Evolutionary conservation across 345 rosid genomes (phyloP).

Genomic region (Laguncularia racemosa): DNA sequence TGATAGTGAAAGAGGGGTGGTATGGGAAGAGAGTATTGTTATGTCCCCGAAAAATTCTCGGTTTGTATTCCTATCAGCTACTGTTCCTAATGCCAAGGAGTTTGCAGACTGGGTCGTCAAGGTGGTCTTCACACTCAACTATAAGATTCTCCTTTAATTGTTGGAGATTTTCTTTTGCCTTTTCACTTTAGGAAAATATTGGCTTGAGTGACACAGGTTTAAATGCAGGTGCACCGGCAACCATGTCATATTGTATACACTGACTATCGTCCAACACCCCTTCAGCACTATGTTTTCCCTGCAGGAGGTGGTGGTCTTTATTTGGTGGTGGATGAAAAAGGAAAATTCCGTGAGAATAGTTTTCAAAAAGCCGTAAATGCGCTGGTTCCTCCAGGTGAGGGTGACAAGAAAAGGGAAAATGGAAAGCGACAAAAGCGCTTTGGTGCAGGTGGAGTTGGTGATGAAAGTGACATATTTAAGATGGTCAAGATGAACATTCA

Average conservation of each 20-base stretch:
- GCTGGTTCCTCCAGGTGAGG: slow-evolving; percentile 61
- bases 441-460: slow-evolving; percentile 67
- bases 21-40: slow-evolving; percentile 99
- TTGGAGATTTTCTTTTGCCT: neutral
- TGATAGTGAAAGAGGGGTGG: slow-evolving; percentile 96
- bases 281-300: slow-evolving; percentile 93
- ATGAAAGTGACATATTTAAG: slow-evolving; percentile 95
- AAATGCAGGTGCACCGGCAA: slow-evolving; percentile 78
- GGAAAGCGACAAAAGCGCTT: slow-evolving; percentile 73
- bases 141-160: neutral
- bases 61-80: slow-evolving; percentile 94
- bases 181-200: neutral
- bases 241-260: slow-evolving; percentile 99
- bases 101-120: slow-evolving; percentile 99
- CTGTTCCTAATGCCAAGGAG: slow-evolving; percentile 98
- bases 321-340: slow-evolving; percentile 92
- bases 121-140: slow-evolving; percentile 29
- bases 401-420: slow-evolving; percentile 65
- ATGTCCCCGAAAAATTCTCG: slow-evolving; percentile 96
- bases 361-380: slow-evolving; percentile 93
- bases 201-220: neutral
- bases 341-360: slow-evolving; percentile 86
- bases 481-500: slow-evolving; percentile 96
- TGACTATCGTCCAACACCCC: slow-evolving; percentile 98
- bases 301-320: slow-evolving; percentile 89